Conservation (phyloP, 371 early-diverging fungal genomes). For the Mortierella sp. region DNA sequence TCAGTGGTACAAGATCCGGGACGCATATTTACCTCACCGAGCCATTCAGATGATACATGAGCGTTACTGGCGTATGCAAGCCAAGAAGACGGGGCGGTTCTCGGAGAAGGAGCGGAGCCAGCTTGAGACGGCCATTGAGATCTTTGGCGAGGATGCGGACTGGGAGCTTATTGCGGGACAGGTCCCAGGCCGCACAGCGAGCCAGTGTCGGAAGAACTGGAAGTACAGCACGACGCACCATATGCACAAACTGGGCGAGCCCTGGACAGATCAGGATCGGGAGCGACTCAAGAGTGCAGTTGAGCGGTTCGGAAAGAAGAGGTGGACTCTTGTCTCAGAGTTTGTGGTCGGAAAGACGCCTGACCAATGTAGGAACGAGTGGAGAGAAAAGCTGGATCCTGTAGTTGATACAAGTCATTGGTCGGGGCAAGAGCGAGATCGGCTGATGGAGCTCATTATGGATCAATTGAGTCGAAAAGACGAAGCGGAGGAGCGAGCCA, state of each 20-base stretch:
- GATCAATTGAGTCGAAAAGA: constrained; percentile 25
- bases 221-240: constrained; percentile 45
- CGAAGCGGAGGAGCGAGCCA: constrained; percentile 6
- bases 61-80: constrained; percentile 34
- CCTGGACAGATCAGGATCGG: constrained; percentile 39
- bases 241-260: constrained; percentile 28
- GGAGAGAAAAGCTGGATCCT: constrained; percentile 37
- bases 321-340: constrained; percentile 39
- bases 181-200: constrained; percentile 51
- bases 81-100: constrained; percentile 39
- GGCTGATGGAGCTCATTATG: constrained; percentile 41
- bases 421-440: constrained; percentile 34
- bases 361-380: constrained; percentile 34
- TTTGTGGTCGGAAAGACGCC: constrained; percentile 53
- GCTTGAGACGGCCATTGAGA: constrained; percentile 44
- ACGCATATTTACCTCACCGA: constrained; percentile 39
- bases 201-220: constrained; percentile 47
- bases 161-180: constrained; percentile 44
- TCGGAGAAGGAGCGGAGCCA: constrained; percentile 36
- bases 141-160: constrained; percentile 38
- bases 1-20: constrained; percentile 38
- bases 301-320: constrained; percentile 32
- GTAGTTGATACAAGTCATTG: constrained; percentile 18
- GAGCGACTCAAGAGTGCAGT: constrained; percentile 40
- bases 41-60: constrained; percentile 34